Base-by-base conservation (phyloP, 148 eudicot genomes). In the Chenopodium album region DNA sequence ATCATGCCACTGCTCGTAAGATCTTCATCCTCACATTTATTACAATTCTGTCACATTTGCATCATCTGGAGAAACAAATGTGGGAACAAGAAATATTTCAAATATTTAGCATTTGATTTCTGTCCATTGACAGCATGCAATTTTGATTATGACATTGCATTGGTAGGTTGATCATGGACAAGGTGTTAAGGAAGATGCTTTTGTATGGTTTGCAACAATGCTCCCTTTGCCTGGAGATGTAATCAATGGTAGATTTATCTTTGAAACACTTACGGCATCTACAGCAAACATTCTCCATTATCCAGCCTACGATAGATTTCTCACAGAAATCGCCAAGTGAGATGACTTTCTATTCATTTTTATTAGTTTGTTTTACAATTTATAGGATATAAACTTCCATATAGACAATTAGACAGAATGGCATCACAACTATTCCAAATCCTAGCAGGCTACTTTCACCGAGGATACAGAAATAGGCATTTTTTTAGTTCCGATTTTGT, bases 1-100 rank as follows among this genome's bases (percentile, higher is more conserved):
- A 82, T 94, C 80, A 92, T 97, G 99, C 98, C 97, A 1, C 91
- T 97, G 63, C 99, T 97, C 7, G 99, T 97, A 88, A 88, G 91
- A 66, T 7, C 13, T 76, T 19, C 11, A 23, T 7, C 13, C 73
- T 19, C 11, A 23, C 20, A 46, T 47, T 9, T 62, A 62, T n/a
- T 22, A 20, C 22, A 26, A 5, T 62, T 62, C 66, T 10, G 2
- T 62, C 9, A 10, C 9, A 9, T 47, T 71, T 20, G 26, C 75
- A 44, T 19, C 2, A 68, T 41, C 37, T 32, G 52, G 19, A 11
- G n/a, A 34, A 41, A 71, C 10, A 71, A 8, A 19, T 20, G 2
- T 19, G 31, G 6, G 19, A 6, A 71, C 2, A 0, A 14, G 34
- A 37, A 29, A 67, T 28, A 67, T 29, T 59, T 5, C n/a, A 71